These are phyloP conservation scores for Phytophthora europaea DNA, from an alignment of 352 stramenopile genomes.

Conservation along the genomic window DNA sequence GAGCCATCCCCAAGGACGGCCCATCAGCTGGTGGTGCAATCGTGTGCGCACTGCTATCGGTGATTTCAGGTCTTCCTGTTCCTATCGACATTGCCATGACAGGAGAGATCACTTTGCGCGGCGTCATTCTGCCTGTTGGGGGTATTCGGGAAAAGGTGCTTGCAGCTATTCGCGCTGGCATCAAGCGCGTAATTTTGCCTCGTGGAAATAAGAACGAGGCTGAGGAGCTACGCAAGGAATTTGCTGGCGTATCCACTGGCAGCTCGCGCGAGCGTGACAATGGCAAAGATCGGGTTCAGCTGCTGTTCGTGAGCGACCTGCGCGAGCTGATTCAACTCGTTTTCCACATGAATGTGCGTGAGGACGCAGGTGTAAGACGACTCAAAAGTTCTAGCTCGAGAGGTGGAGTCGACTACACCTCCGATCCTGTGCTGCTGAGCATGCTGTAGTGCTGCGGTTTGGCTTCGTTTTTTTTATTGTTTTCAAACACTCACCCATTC, in stretches of 20 bases:
- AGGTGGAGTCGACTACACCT: constrained; percentile 33
- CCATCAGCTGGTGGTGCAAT: constrained; percentile 90
- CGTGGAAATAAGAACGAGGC: constrained; percentile 80
- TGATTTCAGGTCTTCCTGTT: constrained; percentile 71
- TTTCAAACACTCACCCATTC: constrained; percentile 22
- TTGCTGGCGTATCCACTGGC: constrained; percentile 39
- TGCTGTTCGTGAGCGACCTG: constrained; percentile 81
- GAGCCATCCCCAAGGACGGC: constrained; percentile 91
- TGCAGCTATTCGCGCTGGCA: constrained; percentile 85
- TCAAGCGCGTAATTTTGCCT: constrained; percentile 85
- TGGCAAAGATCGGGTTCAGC: constrained; percentile 46
- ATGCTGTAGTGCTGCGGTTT: constrained; percentile 49
- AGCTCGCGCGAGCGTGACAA: constrained; percentile 29
- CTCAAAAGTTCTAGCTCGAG: constrained; percentile 9
- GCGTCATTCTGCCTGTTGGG: constrained; percentile 91
- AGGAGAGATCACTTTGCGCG: constrained; percentile 89
- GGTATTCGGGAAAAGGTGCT: constrained; percentile 93
- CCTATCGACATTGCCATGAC: constrained; percentile 90
- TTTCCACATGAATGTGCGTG: constrained; percentile 69
- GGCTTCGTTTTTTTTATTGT: constrained; percentile 33
- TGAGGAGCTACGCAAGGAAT: constrained; percentile 75
- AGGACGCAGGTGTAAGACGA: constrained; percentile 42
- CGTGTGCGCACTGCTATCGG: constrained; percentile 86
- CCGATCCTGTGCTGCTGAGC: constrained; percentile 51
- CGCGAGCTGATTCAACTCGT: constrained; percentile 71